Percentiles rank a stretch among this genome's conserved stretches.
These are phyloP conservation scores for Backusella parvicylindrica DNA, from an alignment of 192 early-diverging fungal species.

Conservation along the genomic window DNA sequence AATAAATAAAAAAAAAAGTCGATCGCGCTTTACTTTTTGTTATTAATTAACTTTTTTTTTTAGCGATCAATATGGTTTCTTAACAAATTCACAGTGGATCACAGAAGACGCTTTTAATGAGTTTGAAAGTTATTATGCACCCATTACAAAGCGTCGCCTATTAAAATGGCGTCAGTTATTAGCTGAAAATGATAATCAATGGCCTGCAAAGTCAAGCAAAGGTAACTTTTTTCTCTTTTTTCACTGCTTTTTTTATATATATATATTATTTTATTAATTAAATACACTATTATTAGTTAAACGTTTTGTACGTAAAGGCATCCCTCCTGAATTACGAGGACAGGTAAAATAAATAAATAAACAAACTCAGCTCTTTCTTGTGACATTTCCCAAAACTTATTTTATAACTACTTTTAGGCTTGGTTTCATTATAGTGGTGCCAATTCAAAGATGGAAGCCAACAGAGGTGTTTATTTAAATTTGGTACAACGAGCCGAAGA, in stretches of 20 bases:
- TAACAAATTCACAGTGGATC: conserved; percentile 50
- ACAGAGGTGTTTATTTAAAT: conserved; percentile 50
- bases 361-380: background rate
- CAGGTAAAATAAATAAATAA: conserved; percentile 4
- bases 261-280: background rate
- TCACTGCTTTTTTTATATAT: background rate
- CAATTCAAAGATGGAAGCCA: conserved; percentile 44
- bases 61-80: conserved; percentile 63
- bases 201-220: conserved; percentile 49
- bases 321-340: conserved; percentile 65
- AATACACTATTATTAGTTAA: conserved; percentile 48
- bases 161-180: conserved; percentile 54
- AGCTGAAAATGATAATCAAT: conserved; percentile 44
- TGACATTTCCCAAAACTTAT: background rate
- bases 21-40: background rate
- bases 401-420: conserved; percentile 19
- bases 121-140: conserved; percentile 51
- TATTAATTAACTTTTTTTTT: conserved; percentile 2
- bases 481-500: conserved; percentile 41
- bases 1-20: background rate
- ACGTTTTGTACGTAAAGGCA: conserved; percentile 74
- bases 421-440: conserved; percentile 78
- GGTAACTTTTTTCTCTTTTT: conserved; percentile 21
- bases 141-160: conserved; percentile 46
- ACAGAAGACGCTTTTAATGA: conserved; percentile 46